Evolutionary conservation across 305 asterid genomes (phyloP).

Genomic region (Solanum hybrid): DNA sequence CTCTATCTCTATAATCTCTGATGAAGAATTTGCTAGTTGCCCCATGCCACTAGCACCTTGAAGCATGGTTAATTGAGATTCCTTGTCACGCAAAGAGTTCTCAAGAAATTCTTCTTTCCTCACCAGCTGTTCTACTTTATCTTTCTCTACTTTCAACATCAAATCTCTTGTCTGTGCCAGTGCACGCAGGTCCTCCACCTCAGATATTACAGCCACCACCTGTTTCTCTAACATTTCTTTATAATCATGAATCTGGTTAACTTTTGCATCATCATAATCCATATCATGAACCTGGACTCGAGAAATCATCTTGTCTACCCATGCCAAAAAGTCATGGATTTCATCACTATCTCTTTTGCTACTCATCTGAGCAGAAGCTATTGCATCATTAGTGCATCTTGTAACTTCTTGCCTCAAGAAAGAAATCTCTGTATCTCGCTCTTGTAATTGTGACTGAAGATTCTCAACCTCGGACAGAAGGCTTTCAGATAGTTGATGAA

Average conservation of each 20-base stretch:
- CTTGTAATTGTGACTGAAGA: constrained; percentile 89
- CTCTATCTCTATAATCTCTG: constrained; percentile 89
- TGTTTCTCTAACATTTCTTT: constrained; percentile 58
- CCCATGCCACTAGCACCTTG: constrained; percentile 53
- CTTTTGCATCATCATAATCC: constrained; percentile 31
- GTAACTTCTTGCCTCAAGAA: constrained; percentile 98
- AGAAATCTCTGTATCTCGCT: constrained; percentile 86
- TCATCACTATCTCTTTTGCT: constrained; percentile 62
- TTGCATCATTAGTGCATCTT: constrained; percentile 80
- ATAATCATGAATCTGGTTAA: constrained; percentile 30
- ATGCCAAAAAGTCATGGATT: constrained; percentile 52
- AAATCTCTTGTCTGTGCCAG: constrained; percentile 43
- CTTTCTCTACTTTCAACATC: constrained; percentile 66
- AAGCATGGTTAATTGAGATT: constrained; percentile 53
- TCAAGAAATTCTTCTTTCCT: constrained; percentile 55
- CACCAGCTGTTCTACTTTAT: constrained; percentile 59
- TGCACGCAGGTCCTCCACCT: constrained; percentile 69
- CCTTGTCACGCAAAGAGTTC: constrained; percentile 61
- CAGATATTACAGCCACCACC: constrained; percentile 56
- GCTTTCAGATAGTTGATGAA: constrained; percentile 70
- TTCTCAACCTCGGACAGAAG: constrained; percentile 93
- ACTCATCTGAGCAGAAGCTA: constrained; percentile 59
- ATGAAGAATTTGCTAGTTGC: constrained; percentile 37
- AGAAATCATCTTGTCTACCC: constrained; percentile 62
- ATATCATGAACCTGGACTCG: constrained; percentile 34